phyloP scores from a whole-genome alignment of 345 rosid species.

The Geranium brycei region DNA sequence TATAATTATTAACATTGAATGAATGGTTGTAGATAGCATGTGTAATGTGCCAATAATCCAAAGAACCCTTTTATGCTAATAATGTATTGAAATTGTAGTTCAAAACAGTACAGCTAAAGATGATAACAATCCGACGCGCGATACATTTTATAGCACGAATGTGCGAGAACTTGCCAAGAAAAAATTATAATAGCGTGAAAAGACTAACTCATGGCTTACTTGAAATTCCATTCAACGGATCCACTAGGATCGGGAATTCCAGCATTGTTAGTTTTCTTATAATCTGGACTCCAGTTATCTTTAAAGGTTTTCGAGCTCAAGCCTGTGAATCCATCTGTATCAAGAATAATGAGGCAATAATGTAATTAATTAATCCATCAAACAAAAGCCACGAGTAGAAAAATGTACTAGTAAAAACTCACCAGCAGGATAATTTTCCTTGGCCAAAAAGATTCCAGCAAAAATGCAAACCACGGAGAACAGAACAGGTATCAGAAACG shows the following conservation, averaged over 20 bases:
- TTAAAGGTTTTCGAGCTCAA: slow-evolving; percentile 66
- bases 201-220: slow-evolving; percentile 41
- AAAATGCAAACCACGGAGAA: slow-evolving; percentile 86
- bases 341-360: slow-evolving; percentile 6
- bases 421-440: slow-evolving; percentile 64
- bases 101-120: background rate
- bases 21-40: background rate
- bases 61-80: background rate
- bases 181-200: slow-evolving; percentile 3
- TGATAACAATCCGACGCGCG: background rate
- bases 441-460: slow-evolving; percentile 56
- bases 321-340: slow-evolving; percentile 80
- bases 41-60: background rate
- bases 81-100: background rate
- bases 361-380: slow-evolving; percentile 8
- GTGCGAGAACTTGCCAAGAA: background rate
- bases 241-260: slow-evolving; percentile 89
- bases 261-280: slow-evolving; percentile 77
- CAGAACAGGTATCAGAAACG: slow-evolving; percentile 87
- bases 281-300: slow-evolving; percentile 88
- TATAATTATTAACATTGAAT: too few relatives aligned
- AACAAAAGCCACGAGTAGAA: background rate
- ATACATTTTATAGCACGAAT: background rate
- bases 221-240: slow-evolving; percentile 68
- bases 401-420: slow-evolving; percentile 15